These are phyloP conservation scores for Mortierella sp. DNA, from an alignment of 371 early-diverging fungal genomes.

Conservation along the genomic window DNA sequence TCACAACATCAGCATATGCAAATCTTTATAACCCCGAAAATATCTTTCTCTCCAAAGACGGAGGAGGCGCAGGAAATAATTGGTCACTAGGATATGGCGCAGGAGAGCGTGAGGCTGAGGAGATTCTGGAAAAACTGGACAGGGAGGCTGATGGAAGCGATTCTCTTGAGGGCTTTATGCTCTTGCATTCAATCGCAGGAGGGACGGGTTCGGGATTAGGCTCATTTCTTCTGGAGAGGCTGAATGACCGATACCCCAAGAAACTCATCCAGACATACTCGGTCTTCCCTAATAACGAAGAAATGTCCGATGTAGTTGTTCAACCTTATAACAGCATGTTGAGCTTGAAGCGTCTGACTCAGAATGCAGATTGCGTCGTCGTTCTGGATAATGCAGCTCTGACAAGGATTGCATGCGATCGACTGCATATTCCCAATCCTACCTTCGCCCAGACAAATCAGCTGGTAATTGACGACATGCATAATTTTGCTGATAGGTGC, in stretches of 20 bases:
- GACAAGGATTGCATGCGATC: slow-evolving; percentile 93
- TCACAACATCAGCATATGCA: slow-evolving; percentile 77
- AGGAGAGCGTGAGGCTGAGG: slow-evolving; percentile 85
- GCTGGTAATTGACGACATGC: slow-evolving; percentile 68
- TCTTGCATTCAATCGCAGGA: slow-evolving; percentile 96
- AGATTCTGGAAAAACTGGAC: slow-evolving; percentile 94
- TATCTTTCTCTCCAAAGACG: slow-evolving; percentile 88
- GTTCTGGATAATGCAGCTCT: slow-evolving; percentile 97
- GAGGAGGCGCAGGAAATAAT: slow-evolving; percentile 97
- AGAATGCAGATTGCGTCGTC: slow-evolving; percentile 96
- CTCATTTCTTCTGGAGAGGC: slow-evolving; percentile 87
- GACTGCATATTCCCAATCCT: slow-evolving; percentile 93
- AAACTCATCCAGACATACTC: slow-evolving; percentile 98
- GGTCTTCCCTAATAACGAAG: slow-evolving; percentile 99
- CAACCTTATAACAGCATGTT: slow-evolving; percentile 99
- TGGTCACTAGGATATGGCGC: slow-evolving; percentile 93
- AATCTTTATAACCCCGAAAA: slow-evolving; percentile 94
- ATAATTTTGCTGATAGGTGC: not conserved
- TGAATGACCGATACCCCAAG: slow-evolving; percentile 98
- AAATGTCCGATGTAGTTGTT: slow-evolving; percentile 98
- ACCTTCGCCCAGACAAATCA: slow-evolving; percentile 98
- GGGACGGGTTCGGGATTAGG: slow-evolving; percentile 98
- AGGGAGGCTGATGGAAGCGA: slow-evolving; percentile 96
- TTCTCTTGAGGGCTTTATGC: slow-evolving; percentile 91
- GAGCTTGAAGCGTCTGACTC: slow-evolving; percentile 91